Percentiles rank a stretch among this genome's conserved stretches.
Conservation (phyloP, 768 basidiomycete genomes). For the Gloeophyllum trabeum region DNA sequence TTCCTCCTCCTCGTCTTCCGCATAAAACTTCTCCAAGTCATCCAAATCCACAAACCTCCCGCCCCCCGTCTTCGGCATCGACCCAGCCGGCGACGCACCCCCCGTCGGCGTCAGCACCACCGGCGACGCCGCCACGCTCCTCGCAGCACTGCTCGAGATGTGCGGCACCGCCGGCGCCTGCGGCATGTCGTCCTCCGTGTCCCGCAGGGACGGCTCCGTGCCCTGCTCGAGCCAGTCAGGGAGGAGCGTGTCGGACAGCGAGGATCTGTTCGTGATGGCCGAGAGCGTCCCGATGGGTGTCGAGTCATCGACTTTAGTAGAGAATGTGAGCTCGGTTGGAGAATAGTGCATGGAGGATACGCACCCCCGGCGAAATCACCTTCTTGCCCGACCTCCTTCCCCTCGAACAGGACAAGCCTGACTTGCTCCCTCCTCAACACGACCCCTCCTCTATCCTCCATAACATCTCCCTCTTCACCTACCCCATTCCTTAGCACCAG, state of each 20-base stretch:
- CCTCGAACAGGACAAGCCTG: conserved; percentile 65
- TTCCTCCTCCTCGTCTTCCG: no score
- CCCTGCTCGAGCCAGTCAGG: conserved; percentile 88
- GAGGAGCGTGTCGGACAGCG: no score
- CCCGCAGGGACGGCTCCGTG: conserved; percentile 67
- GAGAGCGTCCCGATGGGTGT: conserved; percentile 45
- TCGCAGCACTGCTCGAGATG: no score
- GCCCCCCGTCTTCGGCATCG: conserved; percentile 21
- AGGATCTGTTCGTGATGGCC: conserved; percentile 38
- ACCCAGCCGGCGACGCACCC: conserved; percentile 31
- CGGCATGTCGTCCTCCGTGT: conserved; percentile 45
- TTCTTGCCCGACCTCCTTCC: conserved; percentile 42
- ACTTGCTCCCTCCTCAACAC: conserved; percentile 78
- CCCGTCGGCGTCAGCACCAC: conserved; percentile 47
- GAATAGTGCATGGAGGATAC: no score
- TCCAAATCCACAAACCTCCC: conserved; percentile 52
- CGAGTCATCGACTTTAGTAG: conserved; percentile 57
- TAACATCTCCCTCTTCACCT: conserved; percentile 19
- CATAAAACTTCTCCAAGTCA: conserved; percentile 73
- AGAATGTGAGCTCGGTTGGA: conserved; percentile 22
- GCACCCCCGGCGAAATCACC: no score
- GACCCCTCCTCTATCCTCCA: conserved; percentile 50
- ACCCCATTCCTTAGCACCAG: conserved; percentile 9
- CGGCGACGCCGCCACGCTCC: conserved; percentile 22
- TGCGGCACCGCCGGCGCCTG: conserved; percentile 22